Base-by-base conservation (phyloP, 371 early-diverging fungal species). In the Haplosporangium sp. region DNA sequence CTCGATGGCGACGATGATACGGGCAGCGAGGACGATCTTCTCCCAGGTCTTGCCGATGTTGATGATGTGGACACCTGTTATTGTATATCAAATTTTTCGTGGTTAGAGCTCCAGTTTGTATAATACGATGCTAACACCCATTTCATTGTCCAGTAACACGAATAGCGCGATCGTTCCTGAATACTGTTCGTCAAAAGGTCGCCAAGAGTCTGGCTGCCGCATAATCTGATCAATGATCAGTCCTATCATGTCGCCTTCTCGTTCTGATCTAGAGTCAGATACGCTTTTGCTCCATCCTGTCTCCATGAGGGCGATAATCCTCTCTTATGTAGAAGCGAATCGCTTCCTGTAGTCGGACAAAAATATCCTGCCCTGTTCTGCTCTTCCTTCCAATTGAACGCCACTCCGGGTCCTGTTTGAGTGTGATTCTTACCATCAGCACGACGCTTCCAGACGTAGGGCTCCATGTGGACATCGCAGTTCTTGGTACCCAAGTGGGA, bases 11-110 rank as follows among this genome's bases (percentile, higher is more conserved):
- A 96, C 96, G 77, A 99, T 95, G 84, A 97, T 91, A 87, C 99
- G 96, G 73, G 99, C 99, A 70, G 99, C 99, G 59, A 99, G 86
- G 59, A 99, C 93, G 42, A 99, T 85, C 92, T 99, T 99, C 87
- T 99, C 99, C 37, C 37, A 37, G 37, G 23, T 54, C 37, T 37
- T 54, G 23, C 54, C 54, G 37, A 54, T 54, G 54, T 99, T 96
- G 88, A 99, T 96, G 83, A 99, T 87, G 92, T 96, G 89, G 83
- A 98, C 86, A 81, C 91, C 91, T 86, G 37, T n/a, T n/a, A n/a
- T n/a, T n/a, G n/a, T n/a, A n/a, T n/a, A n/a, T n/a, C n/a, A n/a
- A n/a, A n/a, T n/a, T n/a, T n/a, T n/a, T n/a, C n/a, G n/a, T n/a
- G n/a, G 23, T 53, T 11, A 53, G 29, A 43, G 43, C 7, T 43